Evolutionary conservation across 441 rosid species (phyloP).

Genomic region (Gossypium trilobum): DNA sequence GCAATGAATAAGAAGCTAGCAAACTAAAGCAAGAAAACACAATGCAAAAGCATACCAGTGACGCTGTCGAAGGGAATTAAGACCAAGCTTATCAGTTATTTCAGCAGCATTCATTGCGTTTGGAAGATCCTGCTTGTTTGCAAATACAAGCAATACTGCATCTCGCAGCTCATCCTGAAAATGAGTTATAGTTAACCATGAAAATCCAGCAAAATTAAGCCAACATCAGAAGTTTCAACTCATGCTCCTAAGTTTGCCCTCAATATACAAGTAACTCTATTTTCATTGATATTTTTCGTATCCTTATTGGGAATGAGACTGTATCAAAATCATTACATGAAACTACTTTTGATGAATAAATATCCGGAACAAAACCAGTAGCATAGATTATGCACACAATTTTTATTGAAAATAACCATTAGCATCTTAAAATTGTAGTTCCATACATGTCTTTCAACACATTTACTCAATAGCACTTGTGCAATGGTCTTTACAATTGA

Average conservation of each 20-base stretch:
- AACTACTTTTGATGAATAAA: neutral
- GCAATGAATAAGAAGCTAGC: neutral
- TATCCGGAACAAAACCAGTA: conserved; percentile 1
- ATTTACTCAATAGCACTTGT: neutral
- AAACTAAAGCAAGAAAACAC: neutral
- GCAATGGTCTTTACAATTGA: neutral
- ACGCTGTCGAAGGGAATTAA: conserved; percentile 49
- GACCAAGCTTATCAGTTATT: conserved; percentile 62
- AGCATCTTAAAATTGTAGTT: neutral
- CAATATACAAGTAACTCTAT: neutral
- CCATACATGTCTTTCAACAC: neutral
- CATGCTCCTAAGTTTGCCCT: neutral
- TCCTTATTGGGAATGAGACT: neutral
- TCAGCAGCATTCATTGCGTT: conserved; percentile 65
- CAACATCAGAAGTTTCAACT: conserved; percentile 4
- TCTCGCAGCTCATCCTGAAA: conserved; percentile 58
- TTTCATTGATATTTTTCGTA: neutral
- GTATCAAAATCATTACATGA: neutral
- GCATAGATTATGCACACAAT: neutral
- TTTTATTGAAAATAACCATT: neutral
- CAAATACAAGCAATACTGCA: conserved; percentile 63
- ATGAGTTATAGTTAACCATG: neutral
- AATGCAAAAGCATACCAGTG: conserved; percentile 28
- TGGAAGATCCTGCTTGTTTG: conserved; percentile 70
- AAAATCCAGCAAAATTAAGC: neutral